Evolutionary conservation across 78 protist species (phyloP), one percentile per base, ranked within the genome.

Genomic region (Mantamonas sphyraenae): DNA sequence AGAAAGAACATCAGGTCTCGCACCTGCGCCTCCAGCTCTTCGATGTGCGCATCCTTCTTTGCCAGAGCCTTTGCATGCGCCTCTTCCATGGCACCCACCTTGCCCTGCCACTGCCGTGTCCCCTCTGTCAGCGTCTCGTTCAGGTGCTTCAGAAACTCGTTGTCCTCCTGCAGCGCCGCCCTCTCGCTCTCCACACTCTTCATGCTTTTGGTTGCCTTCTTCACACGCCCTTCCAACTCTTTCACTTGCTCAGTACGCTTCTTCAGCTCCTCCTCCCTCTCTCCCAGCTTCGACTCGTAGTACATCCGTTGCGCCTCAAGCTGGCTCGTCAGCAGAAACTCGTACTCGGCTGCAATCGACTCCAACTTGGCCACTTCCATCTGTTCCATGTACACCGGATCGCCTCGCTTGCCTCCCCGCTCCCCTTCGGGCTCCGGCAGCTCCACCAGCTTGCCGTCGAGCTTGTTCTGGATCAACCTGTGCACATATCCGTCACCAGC

Each of bases 401-500:
- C 53, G 19, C 71, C 3, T 65, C 30, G n/a, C 34, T 50, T 12
- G 51, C 33, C 53, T 14, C 30, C 43, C 3, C n/a, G 17, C 34
- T 3, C 33, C 26, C 26, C 57, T 34, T 55, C 31, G 47, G 79
- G 7, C 55, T 42, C 64, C 40, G 72, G 74, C 42, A 79, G 65
- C 68, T 71, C 88, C 30, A 83, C 81, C 22, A 77, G 71, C 59
- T 77, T 86, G 26, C 95, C 95, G 77, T 86, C 95, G 22, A 77
- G 22, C 35, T 77, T 56, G 67, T 71, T 85, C 62, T 81, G 84
- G 26, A 90, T 81, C 12, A 53, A 3, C n/a, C 88, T 31, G 64
- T 79, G 91, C 19, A 86, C 91, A 74, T 77, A 90, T 30, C 76
- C 77, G 64, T 94, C 98, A 56, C 91, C 92, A 0, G 71, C 84